These are phyloP conservation scores for Calonectria pteridis DNA, from an alignment of 2,329 filamentous ascomycete species.

Conservation along the genomic window DNA sequence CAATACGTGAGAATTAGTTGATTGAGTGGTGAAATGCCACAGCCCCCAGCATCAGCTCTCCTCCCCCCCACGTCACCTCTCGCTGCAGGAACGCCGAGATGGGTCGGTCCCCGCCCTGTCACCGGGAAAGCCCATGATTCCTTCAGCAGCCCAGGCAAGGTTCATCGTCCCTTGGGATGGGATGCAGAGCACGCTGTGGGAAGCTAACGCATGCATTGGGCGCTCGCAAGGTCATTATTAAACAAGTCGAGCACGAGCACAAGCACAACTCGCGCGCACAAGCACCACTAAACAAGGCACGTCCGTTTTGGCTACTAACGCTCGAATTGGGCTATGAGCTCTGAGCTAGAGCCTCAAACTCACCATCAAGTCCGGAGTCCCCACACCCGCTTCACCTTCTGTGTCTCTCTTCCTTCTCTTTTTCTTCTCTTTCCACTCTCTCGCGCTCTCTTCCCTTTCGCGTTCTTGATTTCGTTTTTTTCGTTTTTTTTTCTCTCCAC, in stretches of 20 bases:
- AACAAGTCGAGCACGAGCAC: conserved; percentile 1
- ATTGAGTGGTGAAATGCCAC: background rate
- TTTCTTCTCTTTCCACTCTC: background rate
- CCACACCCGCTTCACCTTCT: conserved; percentile 7
- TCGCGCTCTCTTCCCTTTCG: conserved; percentile 25
- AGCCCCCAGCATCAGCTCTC: background rate
- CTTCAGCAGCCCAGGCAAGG: background rate
- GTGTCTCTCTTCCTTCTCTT: conserved; percentile 11
- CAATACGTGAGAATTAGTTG: background rate
- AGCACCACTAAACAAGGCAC: background rate
- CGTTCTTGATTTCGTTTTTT: conserved; percentile 34
- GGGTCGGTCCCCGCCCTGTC: conserved; percentile 19
- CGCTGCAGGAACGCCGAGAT: conserved; percentile 16
- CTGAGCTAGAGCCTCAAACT: conserved; percentile 8
- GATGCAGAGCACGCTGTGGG: background rate
- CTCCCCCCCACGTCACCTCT: background rate
- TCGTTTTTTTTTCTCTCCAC: conserved; percentile 14
- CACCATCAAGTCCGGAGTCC: conserved; percentile 10
- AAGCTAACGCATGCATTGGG: conserved; percentile 9
- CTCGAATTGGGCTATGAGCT: conserved; percentile 4
- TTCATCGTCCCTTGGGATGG: conserved; percentile 3
- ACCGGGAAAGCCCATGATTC: conserved; percentile 11
- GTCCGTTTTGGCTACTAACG: background rate
- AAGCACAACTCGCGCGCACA: background rate
- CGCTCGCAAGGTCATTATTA: background rate